Percentiles rank a stretch among this genome's conserved stretches.
Evolutionary conservation across 73 alveolate genomes (phyloP).

Genomic region (Paraurostyla sp.): DNA sequence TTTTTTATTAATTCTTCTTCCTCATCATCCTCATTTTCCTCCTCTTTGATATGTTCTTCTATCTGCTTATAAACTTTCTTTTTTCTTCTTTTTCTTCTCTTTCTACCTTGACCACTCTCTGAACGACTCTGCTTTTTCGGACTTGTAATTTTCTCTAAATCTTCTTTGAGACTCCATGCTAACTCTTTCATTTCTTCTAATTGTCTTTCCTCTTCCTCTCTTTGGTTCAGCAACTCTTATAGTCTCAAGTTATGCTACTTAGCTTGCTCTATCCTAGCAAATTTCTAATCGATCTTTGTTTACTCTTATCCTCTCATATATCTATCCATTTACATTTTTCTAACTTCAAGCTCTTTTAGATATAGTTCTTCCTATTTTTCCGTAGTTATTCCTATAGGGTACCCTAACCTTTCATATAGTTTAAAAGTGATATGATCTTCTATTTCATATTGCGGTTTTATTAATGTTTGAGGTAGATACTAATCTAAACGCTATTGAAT

Average conservation of each 20-base stretch:
- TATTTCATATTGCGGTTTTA: background rate
- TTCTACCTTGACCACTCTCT: background rate
- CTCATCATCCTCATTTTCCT: background rate
- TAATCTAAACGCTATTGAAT: background rate
- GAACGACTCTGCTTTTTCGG: background rate
- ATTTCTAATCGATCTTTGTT: background rate
- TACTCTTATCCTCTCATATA: background rate
- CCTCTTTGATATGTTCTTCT: background rate
- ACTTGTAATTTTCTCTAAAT: background rate
- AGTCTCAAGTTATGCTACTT: background rate
- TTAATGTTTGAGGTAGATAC: background rate
- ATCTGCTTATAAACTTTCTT: background rate
- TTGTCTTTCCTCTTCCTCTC: constrained; percentile 7
- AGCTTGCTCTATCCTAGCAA: constrained; percentile 26
- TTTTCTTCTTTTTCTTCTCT: background rate
- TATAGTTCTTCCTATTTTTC: background rate
- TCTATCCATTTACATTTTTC: background rate
- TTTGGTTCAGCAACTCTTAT: background rate
- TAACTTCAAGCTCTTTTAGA: background rate
- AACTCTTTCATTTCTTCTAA: background rate
- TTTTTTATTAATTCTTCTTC: background rate
- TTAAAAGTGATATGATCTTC: background rate
- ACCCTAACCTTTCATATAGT: background rate
- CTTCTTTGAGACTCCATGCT: background rate
- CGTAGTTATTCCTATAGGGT: background rate